Evolutionary conservation across 345 rosid species (phyloP).

Genomic region (Kandelia obovata): DNA sequence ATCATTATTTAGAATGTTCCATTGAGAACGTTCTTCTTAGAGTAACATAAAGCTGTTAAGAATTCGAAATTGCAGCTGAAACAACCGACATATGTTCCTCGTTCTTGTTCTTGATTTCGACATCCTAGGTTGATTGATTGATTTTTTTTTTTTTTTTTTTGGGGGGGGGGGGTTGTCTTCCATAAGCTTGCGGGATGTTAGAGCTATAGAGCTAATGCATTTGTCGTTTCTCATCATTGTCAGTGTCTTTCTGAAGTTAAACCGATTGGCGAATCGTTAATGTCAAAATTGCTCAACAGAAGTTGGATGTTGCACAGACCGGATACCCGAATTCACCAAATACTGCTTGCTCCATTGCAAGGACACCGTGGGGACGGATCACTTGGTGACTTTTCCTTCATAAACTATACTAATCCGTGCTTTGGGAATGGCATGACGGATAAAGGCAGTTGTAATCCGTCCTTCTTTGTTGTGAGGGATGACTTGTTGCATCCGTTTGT

Average conservation of each 20-base stretch:
- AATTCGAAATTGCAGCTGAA: too few species aligned
- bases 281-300: conserved; percentile 55
- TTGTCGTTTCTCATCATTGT: background rate
- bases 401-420: conserved; percentile 35
- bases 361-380: conserved; percentile 21
- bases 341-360: conserved; percentile 33
- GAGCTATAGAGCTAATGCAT: conserved; percentile 7
- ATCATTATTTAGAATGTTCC: too few species aligned
- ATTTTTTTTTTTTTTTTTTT: too few species aligned
- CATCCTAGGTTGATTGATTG: too few species aligned
- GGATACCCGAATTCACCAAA: conserved; percentile 55
- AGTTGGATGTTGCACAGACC: conserved; percentile 64
- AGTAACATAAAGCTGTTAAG: too few species aligned
- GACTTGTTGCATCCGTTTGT: conserved; percentile 87
- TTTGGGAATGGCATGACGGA: conserved; percentile 37
- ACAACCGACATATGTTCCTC: too few species aligned
- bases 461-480: conserved; percentile 75
- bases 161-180: too few species aligned
- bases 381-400: conserved; percentile 27
- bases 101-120: too few species aligned
- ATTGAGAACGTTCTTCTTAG: too few species aligned
- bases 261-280: conserved; percentile 30
- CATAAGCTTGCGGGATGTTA: background rate
- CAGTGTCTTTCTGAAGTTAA: conserved; percentile 36
- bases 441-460: conserved; percentile 26